These are phyloP conservation scores for Neoarthrinium moseri DNA, from an alignment of 2,329 filamentous ascomycete genomes.

Conservation along the genomic window DNA sequence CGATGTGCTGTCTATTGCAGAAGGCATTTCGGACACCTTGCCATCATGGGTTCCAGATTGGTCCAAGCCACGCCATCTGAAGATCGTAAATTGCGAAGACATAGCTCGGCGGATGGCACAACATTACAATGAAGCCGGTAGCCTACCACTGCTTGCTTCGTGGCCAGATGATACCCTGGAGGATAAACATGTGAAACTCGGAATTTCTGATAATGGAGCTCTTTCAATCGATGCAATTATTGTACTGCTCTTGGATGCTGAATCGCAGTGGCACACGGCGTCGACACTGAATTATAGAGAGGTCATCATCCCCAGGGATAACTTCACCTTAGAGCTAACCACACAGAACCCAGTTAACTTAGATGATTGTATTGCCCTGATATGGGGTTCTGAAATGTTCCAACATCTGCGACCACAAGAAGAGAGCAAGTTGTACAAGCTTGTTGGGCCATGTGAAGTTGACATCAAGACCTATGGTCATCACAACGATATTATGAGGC, in stretches of 20 bases:
- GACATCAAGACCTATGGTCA: not conserved
- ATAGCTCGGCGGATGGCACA: not conserved
- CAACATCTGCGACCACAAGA: not conserved
- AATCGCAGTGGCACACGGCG: no score
- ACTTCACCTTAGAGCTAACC: not conserved
- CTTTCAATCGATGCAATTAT: no score
- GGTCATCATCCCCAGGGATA: no score
- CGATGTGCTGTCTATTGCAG: not conserved
- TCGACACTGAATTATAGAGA: not conserved
- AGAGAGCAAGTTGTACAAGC: not conserved
- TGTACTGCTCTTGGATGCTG: no score
- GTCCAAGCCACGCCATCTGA: not conserved
- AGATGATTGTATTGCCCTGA: not conserved
- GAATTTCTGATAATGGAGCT: no score
- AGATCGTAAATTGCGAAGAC: not conserved
- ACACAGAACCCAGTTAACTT: not conserved
- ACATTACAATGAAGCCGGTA: not conserved
- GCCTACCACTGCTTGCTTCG: no score
- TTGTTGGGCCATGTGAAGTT: not conserved
- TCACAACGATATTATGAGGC: not conserved
- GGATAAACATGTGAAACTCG: no score
- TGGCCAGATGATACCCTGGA: no score
- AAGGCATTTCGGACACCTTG: not conserved
- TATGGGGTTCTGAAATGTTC: not conserved
- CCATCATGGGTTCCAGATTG: not conserved